Percentiles rank a stretch among this genome's conserved stretches.
Conservation (phyloP, 1,284 basidiomycete species). For the Farysia itapuensis region DNA sequence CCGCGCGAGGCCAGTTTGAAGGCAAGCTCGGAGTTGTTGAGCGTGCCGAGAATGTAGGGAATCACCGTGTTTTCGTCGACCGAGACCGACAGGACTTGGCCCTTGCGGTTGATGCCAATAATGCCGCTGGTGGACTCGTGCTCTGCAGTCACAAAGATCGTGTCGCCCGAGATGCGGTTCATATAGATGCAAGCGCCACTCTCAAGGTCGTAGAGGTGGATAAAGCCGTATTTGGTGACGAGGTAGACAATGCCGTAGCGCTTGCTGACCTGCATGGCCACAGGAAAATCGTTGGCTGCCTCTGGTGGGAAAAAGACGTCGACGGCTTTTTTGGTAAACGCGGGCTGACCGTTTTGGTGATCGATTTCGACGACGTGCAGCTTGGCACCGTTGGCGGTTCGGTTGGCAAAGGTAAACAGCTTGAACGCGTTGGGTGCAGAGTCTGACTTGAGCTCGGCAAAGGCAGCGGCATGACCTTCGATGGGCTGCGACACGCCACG, state of each 20-base stretch:
- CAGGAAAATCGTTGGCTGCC: conserved; percentile 98
- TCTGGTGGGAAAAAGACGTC: conserved; percentile 99
- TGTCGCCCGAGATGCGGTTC: conserved; percentile 99
- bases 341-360: conserved; percentile 90
- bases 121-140: conserved; percentile 93
- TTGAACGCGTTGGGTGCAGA: conserved; percentile 64
- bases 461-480: conserved; percentile 96
- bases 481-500: conserved; percentile 97
- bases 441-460: conserved; percentile 76
- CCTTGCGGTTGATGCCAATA: conserved; percentile 99
- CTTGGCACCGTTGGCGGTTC: conserved; percentile 96
- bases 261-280: conserved; percentile 97
- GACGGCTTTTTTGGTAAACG: conserved; percentile 95
- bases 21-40: conserved; percentile 97
- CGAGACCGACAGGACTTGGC: conserved; percentile 94
- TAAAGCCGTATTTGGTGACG: conserved; percentile 98
- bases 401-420: conserved; percentile 91
- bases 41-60: conserved; percentile 87
- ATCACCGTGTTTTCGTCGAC: conserved; percentile 96
- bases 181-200: conserved; percentile 99
- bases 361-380: conserved; percentile 99
- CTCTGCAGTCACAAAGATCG: conserved; percentile 97
- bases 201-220: conserved; percentile 98
- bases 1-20: conserved; percentile 97
- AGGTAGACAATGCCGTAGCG: conserved; percentile 97